phyloP scores from a whole-genome alignment of 164 flowering plant species.

The Brasenia schreberi region DNA sequence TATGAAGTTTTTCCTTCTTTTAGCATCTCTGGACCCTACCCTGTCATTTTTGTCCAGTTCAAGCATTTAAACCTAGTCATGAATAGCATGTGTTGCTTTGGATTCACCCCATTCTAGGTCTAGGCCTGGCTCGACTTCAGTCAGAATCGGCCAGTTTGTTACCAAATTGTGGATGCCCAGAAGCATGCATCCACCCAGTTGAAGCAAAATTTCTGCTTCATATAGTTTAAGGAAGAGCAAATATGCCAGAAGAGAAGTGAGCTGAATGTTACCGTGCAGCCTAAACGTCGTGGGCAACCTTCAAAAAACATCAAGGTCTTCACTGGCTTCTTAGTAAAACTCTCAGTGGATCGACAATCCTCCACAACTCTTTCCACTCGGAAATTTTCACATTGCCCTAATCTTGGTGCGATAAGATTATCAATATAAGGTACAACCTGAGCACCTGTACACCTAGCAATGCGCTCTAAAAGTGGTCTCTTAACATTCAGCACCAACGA shows the following conservation, averaged over 20 bases:
- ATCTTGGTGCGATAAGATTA: slow-evolving; percentile 39
- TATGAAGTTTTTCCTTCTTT: too few relatives aligned
- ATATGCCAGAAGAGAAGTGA: neutral
- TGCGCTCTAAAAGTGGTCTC: slow-evolving; percentile 71
- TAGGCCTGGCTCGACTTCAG: too few relatives aligned
- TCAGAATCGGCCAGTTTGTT: too few relatives aligned
- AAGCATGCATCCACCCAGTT: too few relatives aligned
- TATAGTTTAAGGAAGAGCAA: too few relatives aligned
- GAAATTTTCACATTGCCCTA: slow-evolving; percentile 90
- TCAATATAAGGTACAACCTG: slow-evolving; percentile 62
- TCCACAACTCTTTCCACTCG: slow-evolving; percentile 64
- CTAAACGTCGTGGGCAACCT: slow-evolving; percentile 93
- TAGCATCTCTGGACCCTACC: too few relatives aligned
- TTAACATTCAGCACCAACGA: slow-evolving; percentile 92
- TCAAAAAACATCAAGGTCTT: slow-evolving; percentile 94
- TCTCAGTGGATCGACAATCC: slow-evolving; percentile 39
- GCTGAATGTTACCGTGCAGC: slow-evolving; percentile 79
- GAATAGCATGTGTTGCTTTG: too few relatives aligned
- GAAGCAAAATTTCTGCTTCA: too few relatives aligned
- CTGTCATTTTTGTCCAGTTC: too few relatives aligned
- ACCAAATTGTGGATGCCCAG: too few relatives aligned
- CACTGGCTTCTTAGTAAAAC: slow-evolving; percentile 47
- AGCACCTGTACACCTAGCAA: slow-evolving; percentile 92
- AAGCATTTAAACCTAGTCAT: too few relatives aligned
- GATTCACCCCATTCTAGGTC: too few relatives aligned